Percentiles rank a stretch among this genome's conserved stretches.
Evolutionary conservation across 1,284 basidiomycete species (phyloP).

Genomic region (Microstroma glucosiphilum): DNA sequence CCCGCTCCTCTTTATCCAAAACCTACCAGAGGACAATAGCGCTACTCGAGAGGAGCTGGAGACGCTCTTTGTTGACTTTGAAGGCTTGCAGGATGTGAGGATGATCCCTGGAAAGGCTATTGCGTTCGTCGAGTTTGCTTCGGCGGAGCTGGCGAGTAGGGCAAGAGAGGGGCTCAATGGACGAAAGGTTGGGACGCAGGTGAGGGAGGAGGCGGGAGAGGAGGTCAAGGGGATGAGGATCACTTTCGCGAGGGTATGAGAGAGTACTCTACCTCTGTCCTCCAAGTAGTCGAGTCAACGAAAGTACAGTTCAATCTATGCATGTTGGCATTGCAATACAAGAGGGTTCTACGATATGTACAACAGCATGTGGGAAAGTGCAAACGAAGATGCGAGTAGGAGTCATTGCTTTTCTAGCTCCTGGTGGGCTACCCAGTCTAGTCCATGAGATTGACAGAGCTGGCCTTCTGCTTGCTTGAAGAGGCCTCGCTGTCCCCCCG

Average conservation of each 20-base stretch:
- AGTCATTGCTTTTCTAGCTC: no score
- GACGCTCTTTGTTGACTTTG: slow-evolving; percentile 35
- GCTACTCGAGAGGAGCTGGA: slow-evolving; percentile 37
- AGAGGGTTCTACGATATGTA: no score
- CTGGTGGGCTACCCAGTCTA: no score
- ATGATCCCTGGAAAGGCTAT: slow-evolving; percentile 47
- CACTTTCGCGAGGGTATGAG: slow-evolving; percentile 14
- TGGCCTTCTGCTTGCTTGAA: no score
- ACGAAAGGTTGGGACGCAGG: slow-evolving; percentile 32
- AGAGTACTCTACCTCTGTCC: no score
- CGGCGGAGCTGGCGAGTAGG: slow-evolving; percentile 32
- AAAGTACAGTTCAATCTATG: no score
- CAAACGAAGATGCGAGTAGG: no score
- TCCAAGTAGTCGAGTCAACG: no score
- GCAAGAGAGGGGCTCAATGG: slow-evolving; percentile 47
- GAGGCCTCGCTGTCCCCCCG: no score
- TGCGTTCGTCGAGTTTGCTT: slow-evolving; percentile 46
- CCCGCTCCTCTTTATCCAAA: slow-evolving; percentile 94
- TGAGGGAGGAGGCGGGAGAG: slow-evolving; percentile 21
- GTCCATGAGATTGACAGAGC: no score
- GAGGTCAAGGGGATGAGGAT: slow-evolving; percentile 29
- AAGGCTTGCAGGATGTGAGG: slow-evolving; percentile 40
- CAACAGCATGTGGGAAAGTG: no score
- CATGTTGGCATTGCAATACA: no score
- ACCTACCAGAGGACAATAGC: slow-evolving; percentile 25